Evolutionary conservation across 1,139 yeast species (phyloP).

Genomic region (Pichia sp.): DNA sequence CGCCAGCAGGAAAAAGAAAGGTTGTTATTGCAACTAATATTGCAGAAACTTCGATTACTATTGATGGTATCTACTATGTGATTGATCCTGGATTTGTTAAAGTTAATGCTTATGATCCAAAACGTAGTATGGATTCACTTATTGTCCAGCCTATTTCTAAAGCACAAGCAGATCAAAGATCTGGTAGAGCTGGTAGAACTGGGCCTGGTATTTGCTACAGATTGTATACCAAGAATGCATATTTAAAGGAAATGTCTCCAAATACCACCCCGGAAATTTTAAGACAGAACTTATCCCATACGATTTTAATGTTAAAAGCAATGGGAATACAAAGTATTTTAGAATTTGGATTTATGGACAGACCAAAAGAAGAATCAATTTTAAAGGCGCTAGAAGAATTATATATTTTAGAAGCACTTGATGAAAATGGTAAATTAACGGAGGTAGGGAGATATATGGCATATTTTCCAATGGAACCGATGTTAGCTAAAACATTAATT

Average conservation of each 20-base stretch:
- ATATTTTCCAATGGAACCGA: slow-evolving; percentile 93
- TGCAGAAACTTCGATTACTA: slow-evolving; percentile 77
- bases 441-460: slow-evolving; percentile 77
- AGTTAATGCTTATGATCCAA: slow-evolving; percentile 69
- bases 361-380: slow-evolving; percentile 76
- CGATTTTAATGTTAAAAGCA: slow-evolving; percentile 84
- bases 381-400: slow-evolving; percentile 77
- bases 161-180: slow-evolving; percentile 77
- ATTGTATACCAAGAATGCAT: slow-evolving; percentile 65
- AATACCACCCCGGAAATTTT: slow-evolving; percentile 90
- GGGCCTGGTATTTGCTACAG: slow-evolving; percentile 81
- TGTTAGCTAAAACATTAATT: slow-evolving; percentile 73
- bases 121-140: slow-evolving; percentile 70
- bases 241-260: slow-evolving; percentile 69
- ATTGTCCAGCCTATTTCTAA: slow-evolving; percentile 70
- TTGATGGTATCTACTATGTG: slow-evolving; percentile 71
- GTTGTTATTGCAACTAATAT: slow-evolving; percentile 75
- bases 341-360: slow-evolving; percentile 88
- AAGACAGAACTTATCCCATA: slow-evolving; percentile 78
- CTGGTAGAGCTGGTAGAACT: slow-evolving; percentile 84
- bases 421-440: slow-evolving; percentile 71
- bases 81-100: slow-evolving; percentile 80
- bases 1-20: slow-evolving; percentile 64
- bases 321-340: slow-evolving; percentile 86
- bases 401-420: slow-evolving; percentile 75